Base-by-base conservation (phyloP, 805 yeast genomes). In the Schwanniomyces sp. region DNA sequence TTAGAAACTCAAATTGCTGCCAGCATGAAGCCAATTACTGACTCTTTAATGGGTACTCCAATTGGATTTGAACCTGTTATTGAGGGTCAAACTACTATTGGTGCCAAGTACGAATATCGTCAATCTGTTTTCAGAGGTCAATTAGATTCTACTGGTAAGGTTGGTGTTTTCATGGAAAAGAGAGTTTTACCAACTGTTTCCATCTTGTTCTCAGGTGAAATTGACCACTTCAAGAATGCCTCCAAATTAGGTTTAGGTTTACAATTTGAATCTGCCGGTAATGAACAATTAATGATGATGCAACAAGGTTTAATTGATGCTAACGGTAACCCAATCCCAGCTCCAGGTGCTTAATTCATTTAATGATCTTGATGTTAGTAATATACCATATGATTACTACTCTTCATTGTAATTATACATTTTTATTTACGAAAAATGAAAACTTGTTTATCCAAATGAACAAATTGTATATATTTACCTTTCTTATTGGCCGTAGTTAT, bases 41-140 rank as follows among this genome's bases (percentile, higher is more conserved):
- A 85, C 67, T 82, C 86, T 42, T 76, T 88, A 69, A 78, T 85
- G 78, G 89, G 90, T 60, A 79, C 83, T 45, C 87, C 92, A 63
- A 82, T 88, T 54, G 91, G 92, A 51, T 81, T 84, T 59, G 90
- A 88, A 66, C 88, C 96, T 29, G 84, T 86, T 39, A 78, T 91
- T 50, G 97, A 92, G 65, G 98, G 96, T 64, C 80, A 81, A 61
- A 91, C 99, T 59, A 88, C 97, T 51, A 67, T 92, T 48, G 99
- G 97, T 73, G 96, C 96, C 61, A 94, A 92, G 75, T 92, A 92
- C 73, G 98, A 94, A 76, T 94, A 90, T 81, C 90, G 97, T 76
- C 95, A 90, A 73, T 86, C 95, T 49, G 85, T 90, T 46, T 91
- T 91, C 82, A 85, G 99, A 74, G 97, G 97, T 64, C 96, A 91